phyloP scores from a whole-genome alignment of 805 yeast species.

The Saccharomycopsis selenospora region DNA sequence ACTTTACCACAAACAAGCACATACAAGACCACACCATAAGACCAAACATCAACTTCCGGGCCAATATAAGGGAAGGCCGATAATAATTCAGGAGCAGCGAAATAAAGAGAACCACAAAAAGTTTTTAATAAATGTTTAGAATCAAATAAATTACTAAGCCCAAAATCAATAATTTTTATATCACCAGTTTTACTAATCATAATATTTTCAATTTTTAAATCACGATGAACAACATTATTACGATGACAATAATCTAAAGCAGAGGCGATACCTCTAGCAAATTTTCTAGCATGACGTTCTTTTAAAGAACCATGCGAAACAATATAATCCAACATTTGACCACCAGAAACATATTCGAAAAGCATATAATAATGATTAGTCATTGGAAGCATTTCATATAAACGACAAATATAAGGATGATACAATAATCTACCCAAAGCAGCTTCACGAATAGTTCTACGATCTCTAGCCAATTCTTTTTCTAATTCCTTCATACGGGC shows the following conservation, averaged over 20 bases:
- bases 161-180: slow-evolving; percentile 93
- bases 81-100: slow-evolving; percentile 96
- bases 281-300: slow-evolving; percentile 89
- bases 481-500: slow-evolving; percentile 65
- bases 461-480: slow-evolving; percentile 83
- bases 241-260: slow-evolving; percentile 91
- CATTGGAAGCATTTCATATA: slow-evolving; percentile 94
- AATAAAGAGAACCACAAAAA: slow-evolving; percentile 93
- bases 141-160: slow-evolving; percentile 81
- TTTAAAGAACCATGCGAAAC: slow-evolving; percentile 92
- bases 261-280: slow-evolving; percentile 89
- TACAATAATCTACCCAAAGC: slow-evolving; percentile 83
- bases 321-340: slow-evolving; percentile 94
- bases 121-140: slow-evolving; percentile 71
- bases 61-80: slow-evolving; percentile 91
- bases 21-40: slow-evolving; percentile 92
- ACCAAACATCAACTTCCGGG: slow-evolving; percentile 98
- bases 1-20: slow-evolving; percentile 97
- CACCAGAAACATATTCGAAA: slow-evolving; percentile 94
- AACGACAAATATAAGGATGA: slow-evolving; percentile 87
- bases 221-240: slow-evolving; percentile 94
- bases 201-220: slow-evolving; percentile 91
- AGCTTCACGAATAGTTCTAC: slow-evolving; percentile 90
- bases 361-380: slow-evolving; percentile 95
- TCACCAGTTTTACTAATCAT: slow-evolving; percentile 92